Conservation (phyloP, 2,329 filamentous ascomycete genomes). For the Plenodomus tracheiphilus region DNA sequence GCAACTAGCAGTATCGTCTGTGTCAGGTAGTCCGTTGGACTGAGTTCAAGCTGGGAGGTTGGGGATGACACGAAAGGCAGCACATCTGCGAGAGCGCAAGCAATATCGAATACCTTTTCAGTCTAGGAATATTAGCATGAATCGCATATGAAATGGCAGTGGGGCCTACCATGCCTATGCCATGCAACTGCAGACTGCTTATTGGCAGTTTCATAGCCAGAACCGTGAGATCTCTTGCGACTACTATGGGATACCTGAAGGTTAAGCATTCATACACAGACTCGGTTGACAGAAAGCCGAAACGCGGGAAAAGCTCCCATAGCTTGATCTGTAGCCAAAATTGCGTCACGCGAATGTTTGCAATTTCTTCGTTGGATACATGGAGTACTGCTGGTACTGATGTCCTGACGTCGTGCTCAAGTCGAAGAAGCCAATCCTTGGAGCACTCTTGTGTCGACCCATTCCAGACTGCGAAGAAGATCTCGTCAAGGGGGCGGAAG, state of each 20-base stretch:
- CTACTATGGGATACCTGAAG: slow-evolving; percentile 65
- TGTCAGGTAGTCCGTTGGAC: slow-evolving; percentile 22
- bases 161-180: slow-evolving; percentile 30
- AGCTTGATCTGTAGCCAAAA: slow-evolving; percentile 67
- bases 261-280: slow-evolving; percentile 58
- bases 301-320: slow-evolving; percentile 65
- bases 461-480: slow-evolving; percentile 67
- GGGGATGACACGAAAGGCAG: slow-evolving; percentile 25
- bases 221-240: slow-evolving; percentile 64
- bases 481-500: slow-evolving; percentile 68
- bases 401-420: slow-evolving; percentile 67
- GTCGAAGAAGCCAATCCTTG: slow-evolving; percentile 57
- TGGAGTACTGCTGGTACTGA: slow-evolving; percentile 57
- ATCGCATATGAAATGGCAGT: too few species aligned
- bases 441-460: slow-evolving; percentile 64
- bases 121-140: slow-evolving; percentile 17
- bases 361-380: slow-evolving; percentile 56
- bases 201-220: slow-evolving; percentile 26
- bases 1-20: slow-evolving; percentile 20
- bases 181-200: slow-evolving; percentile 29
- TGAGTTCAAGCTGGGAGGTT: slow-evolving; percentile 17
- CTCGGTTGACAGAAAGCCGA: slow-evolving; percentile 54
- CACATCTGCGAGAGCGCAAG: slow-evolving; percentile 32
- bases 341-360: slow-evolving; percentile 62
- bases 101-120: slow-evolving; percentile 37